These are phyloP conservation scores for Brettanomyces custersianus DNA, from an alignment of 805 yeast genomes.

Conservation along the genomic window DNA sequence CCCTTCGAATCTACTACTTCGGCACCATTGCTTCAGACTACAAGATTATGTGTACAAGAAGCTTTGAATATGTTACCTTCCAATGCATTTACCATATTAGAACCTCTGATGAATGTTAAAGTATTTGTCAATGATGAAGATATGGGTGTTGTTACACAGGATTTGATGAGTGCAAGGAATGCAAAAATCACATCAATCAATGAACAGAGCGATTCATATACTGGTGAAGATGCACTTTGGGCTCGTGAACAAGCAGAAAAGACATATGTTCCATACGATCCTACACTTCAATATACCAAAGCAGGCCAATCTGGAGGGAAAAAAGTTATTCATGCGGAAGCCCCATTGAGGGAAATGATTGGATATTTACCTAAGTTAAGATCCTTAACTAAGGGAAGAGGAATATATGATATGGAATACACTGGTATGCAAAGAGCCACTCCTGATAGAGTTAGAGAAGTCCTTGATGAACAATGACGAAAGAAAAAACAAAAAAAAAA, in stretches of 20 bases:
- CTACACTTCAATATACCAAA: constrained; percentile 37
- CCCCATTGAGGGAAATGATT: constrained; percentile 83
- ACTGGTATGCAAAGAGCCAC: constrained; percentile 63
- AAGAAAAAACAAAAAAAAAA: too few relatives aligned
- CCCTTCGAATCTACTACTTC: constrained; percentile 39
- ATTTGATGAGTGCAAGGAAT: constrained; percentile 67
- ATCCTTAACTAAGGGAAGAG: constrained; percentile 85
- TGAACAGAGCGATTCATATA: constrained; percentile 36
- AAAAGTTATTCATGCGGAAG: constrained; percentile 63
- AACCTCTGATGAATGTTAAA: constrained; percentile 77
- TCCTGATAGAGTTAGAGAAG: constrained; percentile 36
- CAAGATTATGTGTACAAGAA: constrained; percentile 35
- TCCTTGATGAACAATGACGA: too few relatives aligned
- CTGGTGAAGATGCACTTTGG: constrained; percentile 31
- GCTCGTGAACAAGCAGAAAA: constrained; percentile 48
- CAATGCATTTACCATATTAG: constrained; percentile 48
- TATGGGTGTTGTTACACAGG: constrained; percentile 78
- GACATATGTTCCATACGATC: constrained; percentile 70
- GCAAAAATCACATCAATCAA: constrained; percentile 68
- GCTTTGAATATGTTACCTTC: constrained; percentile 25
- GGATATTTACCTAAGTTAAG: constrained; percentile 76
- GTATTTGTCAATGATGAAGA: constrained; percentile 62
- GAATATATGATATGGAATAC: constrained; percentile 71
- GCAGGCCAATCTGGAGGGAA: constrained; percentile 23
- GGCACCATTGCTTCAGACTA: constrained; percentile 33